Conservation (phyloP, 2,329 filamentous ascomycete species). For the Gremmenia infestans region DNA sequence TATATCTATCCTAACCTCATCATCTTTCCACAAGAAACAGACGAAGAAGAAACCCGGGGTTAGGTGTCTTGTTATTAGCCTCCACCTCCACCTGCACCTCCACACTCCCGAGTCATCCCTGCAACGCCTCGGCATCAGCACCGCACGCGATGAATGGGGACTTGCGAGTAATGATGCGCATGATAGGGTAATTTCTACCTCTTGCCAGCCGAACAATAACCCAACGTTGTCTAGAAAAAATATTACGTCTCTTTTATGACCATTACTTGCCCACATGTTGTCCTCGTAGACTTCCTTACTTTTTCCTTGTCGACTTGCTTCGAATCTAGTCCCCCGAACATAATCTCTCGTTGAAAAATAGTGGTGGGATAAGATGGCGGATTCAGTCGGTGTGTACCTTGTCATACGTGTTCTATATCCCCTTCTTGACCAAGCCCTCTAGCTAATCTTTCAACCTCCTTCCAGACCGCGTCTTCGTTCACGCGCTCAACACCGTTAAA, state of each 20-base stretch:
- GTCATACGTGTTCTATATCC: neutral
- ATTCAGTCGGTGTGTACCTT: conserved; percentile 44
- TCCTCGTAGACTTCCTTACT: neutral
- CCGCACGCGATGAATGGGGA: conserved; percentile 1
- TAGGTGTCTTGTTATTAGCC: neutral
- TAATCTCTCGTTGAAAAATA: neutral
- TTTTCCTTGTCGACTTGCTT: neutral
- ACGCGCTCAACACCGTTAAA: conserved; percentile 97
- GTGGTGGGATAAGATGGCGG: conserved; percentile 39
- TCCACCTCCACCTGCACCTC: neutral
- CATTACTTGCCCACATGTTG: conserved; percentile 4
- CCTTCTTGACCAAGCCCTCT: neutral
- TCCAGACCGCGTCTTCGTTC: conserved; percentile 93
- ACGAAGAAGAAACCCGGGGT: neutral
- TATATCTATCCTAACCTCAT: neutral
- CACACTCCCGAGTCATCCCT: neutral
- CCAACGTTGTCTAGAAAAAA: neutral
- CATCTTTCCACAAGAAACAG: neutral
- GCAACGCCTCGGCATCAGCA: conserved; percentile 6
- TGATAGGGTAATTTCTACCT: conserved; percentile 16
- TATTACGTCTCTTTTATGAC: neutral
- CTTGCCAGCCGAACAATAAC: neutral
- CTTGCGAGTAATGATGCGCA: conserved; percentile 12
- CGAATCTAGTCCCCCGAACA: neutral
- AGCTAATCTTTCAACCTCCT: neutral